These are phyloP conservation scores for Amborella trichopoda DNA, from an alignment of 164 flowering plant species.

Conservation along the genomic window DNA sequence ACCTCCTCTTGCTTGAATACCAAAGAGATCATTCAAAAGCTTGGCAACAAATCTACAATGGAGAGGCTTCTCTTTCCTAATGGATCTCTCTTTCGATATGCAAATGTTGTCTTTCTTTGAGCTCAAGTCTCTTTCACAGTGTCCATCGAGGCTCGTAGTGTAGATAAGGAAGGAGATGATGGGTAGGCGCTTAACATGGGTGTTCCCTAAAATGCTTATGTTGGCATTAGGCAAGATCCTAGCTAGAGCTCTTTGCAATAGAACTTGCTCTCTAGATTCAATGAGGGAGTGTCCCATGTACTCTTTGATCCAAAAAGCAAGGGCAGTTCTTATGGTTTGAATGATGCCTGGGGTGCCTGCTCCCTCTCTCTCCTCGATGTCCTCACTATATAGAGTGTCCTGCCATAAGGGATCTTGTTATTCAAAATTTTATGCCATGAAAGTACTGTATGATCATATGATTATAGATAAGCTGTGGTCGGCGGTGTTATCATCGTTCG, in stretches of 20 bases:
- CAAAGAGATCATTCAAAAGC: constrained; percentile 80
- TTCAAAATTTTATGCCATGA: too few species aligned
- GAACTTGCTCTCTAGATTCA: constrained; percentile 23
- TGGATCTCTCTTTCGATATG: constrained; percentile 37
- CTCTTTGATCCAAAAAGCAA: constrained; percentile 81
- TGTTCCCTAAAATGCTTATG: constrained; percentile 52
- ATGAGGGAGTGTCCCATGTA: constrained; percentile 55
- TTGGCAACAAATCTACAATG: constrained; percentile 69
- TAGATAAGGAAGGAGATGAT: constrained; percentile 60
- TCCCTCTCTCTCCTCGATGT: constrained; percentile 75
- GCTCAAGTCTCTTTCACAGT: neutral
- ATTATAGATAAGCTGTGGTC: too few species aligned
- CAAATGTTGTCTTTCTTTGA: constrained; percentile 4
- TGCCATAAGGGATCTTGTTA: too few species aligned
- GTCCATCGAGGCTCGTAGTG: constrained; percentile 19
- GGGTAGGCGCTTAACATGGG: constrained; percentile 36
- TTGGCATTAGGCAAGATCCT: constrained; percentile 47
- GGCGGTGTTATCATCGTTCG: too few species aligned
- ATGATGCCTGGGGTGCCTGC: constrained; percentile 74
- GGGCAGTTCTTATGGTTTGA: constrained; percentile 55
- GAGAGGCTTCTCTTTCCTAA: constrained; percentile 45
- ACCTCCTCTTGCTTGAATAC: constrained; percentile 82
- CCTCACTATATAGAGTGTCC: constrained; percentile 59
- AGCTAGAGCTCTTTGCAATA: constrained; percentile 31
- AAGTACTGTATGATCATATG: too few species aligned